phyloP scores from a whole-genome alignment of 257 asterid species.

The Petunia axillaris region DNA sequence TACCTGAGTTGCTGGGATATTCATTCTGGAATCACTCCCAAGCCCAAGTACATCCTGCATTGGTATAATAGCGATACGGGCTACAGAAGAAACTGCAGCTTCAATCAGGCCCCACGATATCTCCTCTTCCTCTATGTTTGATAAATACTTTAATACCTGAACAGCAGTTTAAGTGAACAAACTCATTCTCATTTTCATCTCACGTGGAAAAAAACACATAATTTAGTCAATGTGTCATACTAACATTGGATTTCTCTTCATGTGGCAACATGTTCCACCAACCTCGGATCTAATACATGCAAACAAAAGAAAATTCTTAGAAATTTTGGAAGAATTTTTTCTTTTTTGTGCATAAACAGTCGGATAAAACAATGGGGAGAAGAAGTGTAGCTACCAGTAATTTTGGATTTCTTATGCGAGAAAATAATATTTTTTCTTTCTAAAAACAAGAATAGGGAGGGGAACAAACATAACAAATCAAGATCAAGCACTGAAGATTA shows the following conservation, averaged over 20 bases:
- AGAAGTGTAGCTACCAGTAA: background rate
- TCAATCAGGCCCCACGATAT: constrained; percentile 83
- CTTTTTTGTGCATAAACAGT: background rate
- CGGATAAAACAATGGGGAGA: background rate
- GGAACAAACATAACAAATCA: background rate
- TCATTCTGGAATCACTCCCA: constrained; percentile 94
- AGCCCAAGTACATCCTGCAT: constrained; percentile 94
- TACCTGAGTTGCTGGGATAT: constrained; percentile 94
- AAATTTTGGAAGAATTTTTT: background rate
- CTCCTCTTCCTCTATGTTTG: constrained; percentile 58
- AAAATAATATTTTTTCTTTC: too few relatives aligned
- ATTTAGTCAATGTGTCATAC: constrained; percentile 34
- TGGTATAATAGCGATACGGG: constrained; percentile 83
- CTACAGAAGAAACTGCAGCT: constrained; percentile 84
- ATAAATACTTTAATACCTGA: constrained; percentile 80
- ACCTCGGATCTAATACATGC: constrained; percentile 65
- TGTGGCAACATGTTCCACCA: constrained; percentile 91
- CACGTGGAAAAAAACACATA: background rate
- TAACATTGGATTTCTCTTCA: constrained; percentile 75
- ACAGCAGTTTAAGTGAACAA: constrained; percentile 29
- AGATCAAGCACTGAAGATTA: constrained; percentile 34
- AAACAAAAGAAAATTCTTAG: constrained; percentile 26
- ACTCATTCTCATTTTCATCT: constrained; percentile 17
- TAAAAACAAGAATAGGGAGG: background rate
- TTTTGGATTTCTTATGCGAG: background rate